Percentiles rank a stretch among this genome's conserved stretches.
These are phyloP conservation scores for Mortierella sp. DNA, from an alignment of 371 early-diverging fungal species.

Conservation along the genomic window DNA sequence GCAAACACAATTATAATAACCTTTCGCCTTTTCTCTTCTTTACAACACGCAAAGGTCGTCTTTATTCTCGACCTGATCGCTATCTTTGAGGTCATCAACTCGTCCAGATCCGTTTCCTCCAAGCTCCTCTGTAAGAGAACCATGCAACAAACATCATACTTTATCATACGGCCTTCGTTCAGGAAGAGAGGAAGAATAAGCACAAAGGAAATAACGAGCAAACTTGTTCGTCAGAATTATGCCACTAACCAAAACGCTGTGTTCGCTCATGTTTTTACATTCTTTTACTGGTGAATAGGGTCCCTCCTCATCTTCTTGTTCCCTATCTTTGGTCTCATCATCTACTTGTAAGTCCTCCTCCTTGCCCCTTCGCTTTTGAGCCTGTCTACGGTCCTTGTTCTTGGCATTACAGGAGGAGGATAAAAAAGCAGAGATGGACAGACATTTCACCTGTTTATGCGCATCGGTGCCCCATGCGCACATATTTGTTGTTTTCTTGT, in stretches of 20 bases:
- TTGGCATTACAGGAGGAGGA: not conserved
- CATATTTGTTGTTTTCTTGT: not conserved
- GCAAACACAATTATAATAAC: not conserved
- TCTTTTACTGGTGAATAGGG: constrained; percentile 52
- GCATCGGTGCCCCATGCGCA: not conserved
- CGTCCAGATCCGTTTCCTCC: constrained; percentile 61
- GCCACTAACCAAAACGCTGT: not conserved
- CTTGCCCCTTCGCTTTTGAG: not conserved
- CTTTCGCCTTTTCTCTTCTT: not conserved
- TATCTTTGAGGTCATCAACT: constrained; percentile 73
- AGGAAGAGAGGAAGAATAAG: not conserved
- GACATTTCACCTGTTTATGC: not conserved
- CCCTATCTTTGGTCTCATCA: constrained; percentile 68
- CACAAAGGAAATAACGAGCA: not conserved
- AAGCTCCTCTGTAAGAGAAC: constrained; percentile 45
- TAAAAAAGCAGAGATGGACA: not conserved
- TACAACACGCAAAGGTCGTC: constrained; percentile 43
- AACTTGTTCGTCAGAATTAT: not conserved
- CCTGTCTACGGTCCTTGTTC: not conserved
- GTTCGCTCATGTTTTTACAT: not conserved
- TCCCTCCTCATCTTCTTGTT: constrained; percentile 72
- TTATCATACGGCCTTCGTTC: not conserved
- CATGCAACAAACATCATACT: not conserved
- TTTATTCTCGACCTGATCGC: constrained; percentile 71
- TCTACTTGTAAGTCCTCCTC: constrained; percentile 71